Evolutionary conservation across 2,329 filamentous ascomycete species (phyloP).

Genomic region (Aspergillus ibericus): DNA sequence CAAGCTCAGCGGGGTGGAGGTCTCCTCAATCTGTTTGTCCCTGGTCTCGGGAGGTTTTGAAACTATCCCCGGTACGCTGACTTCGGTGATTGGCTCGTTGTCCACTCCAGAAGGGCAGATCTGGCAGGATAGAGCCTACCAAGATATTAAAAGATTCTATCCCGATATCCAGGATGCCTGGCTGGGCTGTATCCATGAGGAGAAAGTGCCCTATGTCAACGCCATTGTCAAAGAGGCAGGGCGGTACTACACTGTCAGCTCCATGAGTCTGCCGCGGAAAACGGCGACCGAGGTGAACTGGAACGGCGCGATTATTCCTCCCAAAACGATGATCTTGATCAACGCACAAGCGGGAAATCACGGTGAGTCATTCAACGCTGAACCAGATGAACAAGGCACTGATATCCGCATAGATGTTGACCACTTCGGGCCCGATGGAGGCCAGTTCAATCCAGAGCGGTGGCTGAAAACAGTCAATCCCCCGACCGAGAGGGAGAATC

Average conservation of each 20-base stretch:
- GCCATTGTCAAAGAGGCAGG: constrained; percentile 73
- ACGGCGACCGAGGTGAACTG: constrained; percentile 68
- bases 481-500: constrained; percentile 45
- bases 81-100: constrained; percentile 71
- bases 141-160: constrained; percentile 66
- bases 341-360: constrained; percentile 71
- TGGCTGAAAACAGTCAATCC: constrained; percentile 53
- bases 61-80: constrained; percentile 71
- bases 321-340: constrained; percentile 74
- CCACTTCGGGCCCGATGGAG: constrained; percentile 59
- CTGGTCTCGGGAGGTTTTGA: constrained; percentile 76
- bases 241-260: constrained; percentile 72
- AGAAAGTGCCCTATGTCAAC: constrained; percentile 70
- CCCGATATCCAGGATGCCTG: constrained; percentile 65
- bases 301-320: constrained; percentile 64
- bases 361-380: constrained; percentile 15
- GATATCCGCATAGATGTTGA: constrained; percentile 47
- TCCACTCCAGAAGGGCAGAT: constrained; percentile 62
- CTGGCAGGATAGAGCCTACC: constrained; percentile 66
- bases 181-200: constrained; percentile 65
- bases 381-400: not conserved
- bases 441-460: constrained; percentile 64
- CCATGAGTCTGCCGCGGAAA: constrained; percentile 68
- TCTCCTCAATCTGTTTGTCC: constrained; percentile 73
- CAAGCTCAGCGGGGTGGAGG: constrained; percentile 65